A percentile compares a stretch with the other conserved stretches of the same genome.
These are phyloP conservation scores for Calonectria hawksworthii DNA, from an alignment of 2,329 filamentous ascomycete species.

Conservation along the genomic window DNA sequence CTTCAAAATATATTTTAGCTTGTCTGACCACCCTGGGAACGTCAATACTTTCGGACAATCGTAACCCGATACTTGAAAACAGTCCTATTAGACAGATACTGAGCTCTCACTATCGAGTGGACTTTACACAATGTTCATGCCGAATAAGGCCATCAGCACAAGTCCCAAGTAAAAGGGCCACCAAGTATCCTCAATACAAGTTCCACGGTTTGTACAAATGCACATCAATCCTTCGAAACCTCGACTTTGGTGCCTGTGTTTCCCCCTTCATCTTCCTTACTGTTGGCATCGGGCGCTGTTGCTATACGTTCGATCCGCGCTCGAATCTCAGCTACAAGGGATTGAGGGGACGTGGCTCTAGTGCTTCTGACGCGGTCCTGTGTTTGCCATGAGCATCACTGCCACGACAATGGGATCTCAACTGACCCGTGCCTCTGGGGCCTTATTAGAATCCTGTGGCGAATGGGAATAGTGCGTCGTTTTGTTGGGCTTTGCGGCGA, in stretches of 20 bases:
- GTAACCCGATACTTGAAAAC: neutral
- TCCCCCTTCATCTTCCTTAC: neutral
- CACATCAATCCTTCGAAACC: neutral
- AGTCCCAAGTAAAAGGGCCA: neutral
- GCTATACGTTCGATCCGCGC: conserved; percentile 30
- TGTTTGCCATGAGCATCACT: neutral
- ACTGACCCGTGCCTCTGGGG: conserved; percentile 31
- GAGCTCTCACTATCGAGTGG: neutral
- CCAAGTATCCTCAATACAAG: neutral
- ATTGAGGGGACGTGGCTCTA: conserved; percentile 43
- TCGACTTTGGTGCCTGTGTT: neutral
- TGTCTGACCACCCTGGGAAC: conserved; percentile 65
- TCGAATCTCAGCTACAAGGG: conserved; percentile 45
- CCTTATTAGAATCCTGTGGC: conserved; percentile 10
- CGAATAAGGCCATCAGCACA: too few species aligned
- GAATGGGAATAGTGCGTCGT: neutral
- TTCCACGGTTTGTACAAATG: neutral
- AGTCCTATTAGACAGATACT: neutral
- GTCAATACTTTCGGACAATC: conserved; percentile 58
- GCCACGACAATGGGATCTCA: rapidly evolving
- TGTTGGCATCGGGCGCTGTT: neutral
- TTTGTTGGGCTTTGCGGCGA: conserved; percentile 36
- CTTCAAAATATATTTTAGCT: neutral
- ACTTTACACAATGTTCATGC: neutral
- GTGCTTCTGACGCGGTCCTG: conserved; percentile 44